A percentile compares a stretch with the other conserved stretches of the same genome.
Evolutionary conservation across 164 flowering plant genomes (phyloP).

Genomic region (Berberis thunbergii): DNA sequence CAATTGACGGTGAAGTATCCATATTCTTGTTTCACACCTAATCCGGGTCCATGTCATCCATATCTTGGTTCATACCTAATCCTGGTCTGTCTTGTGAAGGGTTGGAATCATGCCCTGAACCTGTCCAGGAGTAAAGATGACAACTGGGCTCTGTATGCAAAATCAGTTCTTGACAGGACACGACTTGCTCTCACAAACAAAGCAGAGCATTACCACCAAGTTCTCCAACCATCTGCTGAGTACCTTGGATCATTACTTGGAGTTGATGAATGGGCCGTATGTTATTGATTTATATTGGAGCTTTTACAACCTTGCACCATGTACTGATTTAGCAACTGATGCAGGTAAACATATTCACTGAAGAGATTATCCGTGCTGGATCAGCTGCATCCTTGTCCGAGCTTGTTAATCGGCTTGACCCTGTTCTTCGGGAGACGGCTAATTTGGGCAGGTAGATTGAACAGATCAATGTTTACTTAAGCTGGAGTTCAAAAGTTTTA

Average conservation of each 20-base stretch:
- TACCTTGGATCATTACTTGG: slow-evolving; percentile 84
- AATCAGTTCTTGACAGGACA: slow-evolving; percentile 91
- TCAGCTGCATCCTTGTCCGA: slow-evolving; percentile 91
- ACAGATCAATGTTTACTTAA: slow-evolving; percentile 1
- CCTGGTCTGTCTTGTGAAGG: slow-evolving; percentile 36
- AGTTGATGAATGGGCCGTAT: slow-evolving; percentile 84
- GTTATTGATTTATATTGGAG: slow-evolving; percentile 17
- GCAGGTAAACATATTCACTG: slow-evolving; percentile 88
- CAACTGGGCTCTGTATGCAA: slow-evolving; percentile 87
- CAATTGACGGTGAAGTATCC: no score
- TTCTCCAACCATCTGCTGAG: slow-evolving; percentile 92
- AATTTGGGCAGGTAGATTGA: slow-evolving; percentile 72
- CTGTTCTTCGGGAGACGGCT: slow-evolving; percentile 82
- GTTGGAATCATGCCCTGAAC: slow-evolving; percentile 63
- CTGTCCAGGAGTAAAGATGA: slow-evolving; percentile 45
- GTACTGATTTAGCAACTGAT: slow-evolving; percentile 12
- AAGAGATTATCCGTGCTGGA: slow-evolving; percentile 96
- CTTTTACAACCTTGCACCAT: slow-evolving; percentile 1
- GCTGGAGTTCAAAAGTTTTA: slow-evolving; percentile 4
- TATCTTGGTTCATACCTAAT: background rate
- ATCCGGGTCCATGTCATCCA: background rate
- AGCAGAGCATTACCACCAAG: slow-evolving; percentile 69
- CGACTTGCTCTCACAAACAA: slow-evolving; percentile 87
- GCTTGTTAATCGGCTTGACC: slow-evolving; percentile 91
- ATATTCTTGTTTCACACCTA: background rate